phyloP scores from a whole-genome alignment of 2,329 filamentous ascomycete species.

The Ophiocordyceps sinensis region DNA sequence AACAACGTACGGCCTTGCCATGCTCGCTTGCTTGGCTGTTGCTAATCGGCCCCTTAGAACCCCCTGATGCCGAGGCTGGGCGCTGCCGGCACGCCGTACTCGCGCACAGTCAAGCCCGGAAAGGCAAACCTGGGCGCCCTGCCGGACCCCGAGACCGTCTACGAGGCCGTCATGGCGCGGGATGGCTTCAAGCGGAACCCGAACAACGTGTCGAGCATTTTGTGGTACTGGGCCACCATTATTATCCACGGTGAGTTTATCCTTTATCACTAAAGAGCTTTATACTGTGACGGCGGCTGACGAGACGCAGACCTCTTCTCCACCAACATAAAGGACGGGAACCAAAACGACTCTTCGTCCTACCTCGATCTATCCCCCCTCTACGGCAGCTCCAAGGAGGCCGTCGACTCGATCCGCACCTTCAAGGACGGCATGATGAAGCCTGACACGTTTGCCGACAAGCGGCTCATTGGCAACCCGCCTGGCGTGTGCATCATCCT shows the following conservation, averaged over 20 bases:
- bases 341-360: conserved; percentile 51
- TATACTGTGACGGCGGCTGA: background rate
- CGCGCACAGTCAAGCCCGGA: conserved; percentile 46
- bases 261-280: too few relatives aligned
- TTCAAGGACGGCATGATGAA: conserved; percentile 60
- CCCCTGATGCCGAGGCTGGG: conserved; percentile 50
- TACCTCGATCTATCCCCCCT: conserved; percentile 60
- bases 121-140: conserved; percentile 46
- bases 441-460: conserved; percentile 57
- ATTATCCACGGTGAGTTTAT: conserved; percentile 53
- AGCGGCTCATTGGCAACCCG: conserved; percentile 54
- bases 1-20: conserved; percentile 36
- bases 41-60: conserved; percentile 31
- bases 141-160: conserved; percentile 51
- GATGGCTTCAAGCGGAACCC: conserved; percentile 41
- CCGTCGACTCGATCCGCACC: conserved; percentile 53
- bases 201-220: conserved; percentile 56
- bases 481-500: conserved; percentile 57
- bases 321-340: conserved; percentile 47
- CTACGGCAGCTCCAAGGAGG: conserved; percentile 53
- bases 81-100: conserved; percentile 52
- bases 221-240: conserved; percentile 61
- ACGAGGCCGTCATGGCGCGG: conserved; percentile 45
- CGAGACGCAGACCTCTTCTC: conserved; percentile 46
- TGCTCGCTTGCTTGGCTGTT: background rate